A percentile compares a stretch with the other conserved stretches of the same genome.
These are phyloP conservation scores for Chaetomium sp. DNA, from an alignment of 2,329 filamentous ascomycete genomes.

Conservation along the genomic window DNA sequence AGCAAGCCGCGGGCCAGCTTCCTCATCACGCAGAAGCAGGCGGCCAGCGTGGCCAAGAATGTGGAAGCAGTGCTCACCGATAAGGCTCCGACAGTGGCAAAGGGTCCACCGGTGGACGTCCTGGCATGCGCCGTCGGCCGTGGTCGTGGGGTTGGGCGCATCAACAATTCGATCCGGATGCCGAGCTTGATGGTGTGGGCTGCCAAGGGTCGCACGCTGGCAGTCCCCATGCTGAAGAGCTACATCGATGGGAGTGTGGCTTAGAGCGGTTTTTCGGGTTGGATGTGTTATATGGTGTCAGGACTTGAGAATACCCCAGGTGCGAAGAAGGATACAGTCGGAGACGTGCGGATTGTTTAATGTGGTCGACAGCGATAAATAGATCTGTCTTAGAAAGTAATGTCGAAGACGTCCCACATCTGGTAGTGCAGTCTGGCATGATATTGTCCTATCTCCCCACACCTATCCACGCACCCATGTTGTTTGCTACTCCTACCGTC, in stretches of 20 bases:
- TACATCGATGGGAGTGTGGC: slow-evolving; percentile 45
- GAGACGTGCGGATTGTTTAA: too few species aligned
- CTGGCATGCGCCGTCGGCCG: slow-evolving; percentile 44
- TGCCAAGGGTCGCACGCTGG: slow-evolving; percentile 47
- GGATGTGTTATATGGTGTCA: too few species aligned
- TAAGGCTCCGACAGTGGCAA: slow-evolving; percentile 39
- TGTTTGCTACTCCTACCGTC: slow-evolving; percentile 30
- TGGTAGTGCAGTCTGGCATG: too few species aligned
- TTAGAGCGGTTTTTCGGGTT: slow-evolving; percentile 23
- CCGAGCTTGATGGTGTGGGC: slow-evolving; percentile 46
- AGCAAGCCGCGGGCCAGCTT: slow-evolving; percentile 42
- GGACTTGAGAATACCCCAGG: too few species aligned
- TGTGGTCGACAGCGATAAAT: too few species aligned
- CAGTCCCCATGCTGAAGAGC: slow-evolving; percentile 36
- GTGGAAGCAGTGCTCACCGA: slow-evolving; percentile 42
- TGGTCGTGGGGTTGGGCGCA: slow-evolving; percentile 43
- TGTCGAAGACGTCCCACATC: too few species aligned
- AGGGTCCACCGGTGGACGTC: slow-evolving; percentile 43
- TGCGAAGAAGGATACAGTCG: too few species aligned
- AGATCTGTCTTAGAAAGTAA: too few species aligned
- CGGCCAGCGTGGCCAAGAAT: slow-evolving; percentile 47
- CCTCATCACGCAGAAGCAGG: slow-evolving; percentile 45
- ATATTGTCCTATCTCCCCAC: too few species aligned
- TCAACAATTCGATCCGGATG: slow-evolving; percentile 40
- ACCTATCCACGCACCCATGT: not conserved